Conservation (phyloP, 768 basidiomycete genomes). For the Megacollybia marginata region DNA sequence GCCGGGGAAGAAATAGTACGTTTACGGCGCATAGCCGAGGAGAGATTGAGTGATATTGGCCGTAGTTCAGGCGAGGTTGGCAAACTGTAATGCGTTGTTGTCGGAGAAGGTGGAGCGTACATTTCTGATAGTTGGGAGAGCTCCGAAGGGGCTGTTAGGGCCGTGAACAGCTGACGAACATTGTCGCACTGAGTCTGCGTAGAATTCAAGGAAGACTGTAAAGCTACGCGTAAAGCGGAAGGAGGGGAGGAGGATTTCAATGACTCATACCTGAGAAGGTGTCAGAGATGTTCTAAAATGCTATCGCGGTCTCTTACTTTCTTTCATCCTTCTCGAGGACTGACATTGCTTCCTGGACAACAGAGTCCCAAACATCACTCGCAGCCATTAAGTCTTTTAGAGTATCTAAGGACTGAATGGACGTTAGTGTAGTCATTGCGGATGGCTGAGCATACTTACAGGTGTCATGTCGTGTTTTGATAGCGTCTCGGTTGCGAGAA, state of each 20-base stretch:
- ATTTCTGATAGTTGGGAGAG: slow-evolving; percentile 79
- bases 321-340: slow-evolving; percentile 65
- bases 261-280: slow-evolving; percentile 26
- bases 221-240: slow-evolving; percentile 56
- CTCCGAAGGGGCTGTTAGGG: slow-evolving; percentile 64
- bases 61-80: slow-evolving; percentile 22
- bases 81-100: slow-evolving; percentile 18
- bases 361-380: slow-evolving; percentile 67
- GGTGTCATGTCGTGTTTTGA: slow-evolving; percentile 46
- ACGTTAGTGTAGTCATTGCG: slow-evolving; percentile 3
- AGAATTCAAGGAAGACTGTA: slow-evolving; percentile 67
- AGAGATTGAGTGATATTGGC: slow-evolving; percentile 37
- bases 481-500: slow-evolving; percentile 11
- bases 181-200: slow-evolving; percentile 79
- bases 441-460: slow-evolving; percentile 27
- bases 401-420: slow-evolving; percentile 50
- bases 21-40: slow-evolving; percentile 13
- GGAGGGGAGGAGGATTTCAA: slow-evolving; percentile 42
- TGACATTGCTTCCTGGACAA: slow-evolving; percentile 60
- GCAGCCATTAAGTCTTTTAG: slow-evolving; percentile 62
- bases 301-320: slow-evolving; percentile 32
- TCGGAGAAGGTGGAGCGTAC: slow-evolving; percentile 78
- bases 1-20: slow-evolving; percentile 20
- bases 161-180: slow-evolving; percentile 70
- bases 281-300: slow-evolving; percentile 12